Evolutionary conservation across 2,329 filamentous ascomycete species (phyloP).

Genomic region (Cucurbitaria berberidis): DNA sequence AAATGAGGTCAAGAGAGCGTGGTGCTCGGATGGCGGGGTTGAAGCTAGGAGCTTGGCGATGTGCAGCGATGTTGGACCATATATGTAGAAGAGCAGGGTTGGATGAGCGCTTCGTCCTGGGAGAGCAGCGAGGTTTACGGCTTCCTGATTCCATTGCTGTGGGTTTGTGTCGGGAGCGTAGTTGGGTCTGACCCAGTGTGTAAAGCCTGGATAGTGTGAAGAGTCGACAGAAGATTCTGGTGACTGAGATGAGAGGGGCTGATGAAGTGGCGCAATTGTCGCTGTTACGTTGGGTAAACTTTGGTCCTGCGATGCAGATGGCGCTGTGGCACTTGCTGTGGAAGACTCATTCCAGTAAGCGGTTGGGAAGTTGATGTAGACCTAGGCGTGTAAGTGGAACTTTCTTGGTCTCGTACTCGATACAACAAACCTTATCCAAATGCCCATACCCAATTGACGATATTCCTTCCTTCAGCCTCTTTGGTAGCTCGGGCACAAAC

Average conservation of each 20-base stretch:
- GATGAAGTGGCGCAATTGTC: slow-evolving; percentile 46
- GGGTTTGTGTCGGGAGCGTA: slow-evolving; percentile 70
- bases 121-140: slow-evolving; percentile 76
- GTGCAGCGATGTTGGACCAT: slow-evolving; percentile 57
- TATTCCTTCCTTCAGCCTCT: slow-evolving; percentile 65
- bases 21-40: slow-evolving; percentile 51
- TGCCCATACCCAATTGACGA: slow-evolving; percentile 71
- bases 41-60: slow-evolving; percentile 35
- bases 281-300: slow-evolving; percentile 47
- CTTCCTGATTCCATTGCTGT: slow-evolving; percentile 74
- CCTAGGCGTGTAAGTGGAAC: slow-evolving; percentile 28
- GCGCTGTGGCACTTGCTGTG: background rate
- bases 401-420: slow-evolving; percentile 27
- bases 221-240: slow-evolving; percentile 34
- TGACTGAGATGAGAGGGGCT: slow-evolving; percentile 28
- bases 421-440: slow-evolving; percentile 66
- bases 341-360: slow-evolving; percentile 71
- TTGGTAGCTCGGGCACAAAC: slow-evolving; percentile 67
- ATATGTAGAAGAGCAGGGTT: slow-evolving; percentile 84
- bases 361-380: slow-evolving; percentile 67
- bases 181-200: slow-evolving; percentile 74
- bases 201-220: slow-evolving; percentile 66
- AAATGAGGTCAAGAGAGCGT: slow-evolving; percentile 66
- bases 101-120: slow-evolving; percentile 67
- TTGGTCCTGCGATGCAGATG: slow-evolving; percentile 15